Base-by-base conservation (phyloP, 73 alveolate genomes). In the Strombidium stylifer region DNA sequence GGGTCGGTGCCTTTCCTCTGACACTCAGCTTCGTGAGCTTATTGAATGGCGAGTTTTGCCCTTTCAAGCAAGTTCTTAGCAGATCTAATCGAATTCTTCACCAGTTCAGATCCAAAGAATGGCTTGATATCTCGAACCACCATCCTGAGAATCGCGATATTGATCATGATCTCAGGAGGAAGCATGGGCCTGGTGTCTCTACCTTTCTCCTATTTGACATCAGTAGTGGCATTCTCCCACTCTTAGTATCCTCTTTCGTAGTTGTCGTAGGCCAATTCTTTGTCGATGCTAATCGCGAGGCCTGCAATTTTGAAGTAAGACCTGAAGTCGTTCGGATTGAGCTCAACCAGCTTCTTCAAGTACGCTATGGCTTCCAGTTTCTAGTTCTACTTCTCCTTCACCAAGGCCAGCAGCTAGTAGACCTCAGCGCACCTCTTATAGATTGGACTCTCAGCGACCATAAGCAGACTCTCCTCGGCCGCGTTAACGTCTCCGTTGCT, bases 351-450 rank as follows among this genome's bases (percentile, higher is more conserved):
- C 25, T 53, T 7, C 31, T 60, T 60, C 37, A 60, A 60, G 5
- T 40, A 20, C 23, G 37, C 74, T 2, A 60, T 53, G 3, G 74
- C 12, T 37, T 60, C 74, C 1, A 14, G 48, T 16, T 32, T 41
- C 49, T 60, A 40, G 14, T 48, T 31, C 27, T 40, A 25, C 25
- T 60, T 60, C 1, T 47, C 50, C 48, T 60, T 60, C 5, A 60
- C 27, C 26, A 40, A 41, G 2, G 74, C 74, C 7, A 60, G 32
- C 15, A 60, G 34, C 23, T 60, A 19, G 14, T 40, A 25, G 5
- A 60, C 60, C 20, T 60, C 74, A 60, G 37, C 37, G 49, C 61
- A 60, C 28, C 42, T 60, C 23, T 60, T 60, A 23, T 40, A 53
- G 37, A 27, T 60, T 60, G 12, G 19, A 23, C 28, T 24, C 1